phyloP scores from a whole-genome alignment of 2,329 filamentous ascomycete genomes.

The Chalara sp. region DNA sequence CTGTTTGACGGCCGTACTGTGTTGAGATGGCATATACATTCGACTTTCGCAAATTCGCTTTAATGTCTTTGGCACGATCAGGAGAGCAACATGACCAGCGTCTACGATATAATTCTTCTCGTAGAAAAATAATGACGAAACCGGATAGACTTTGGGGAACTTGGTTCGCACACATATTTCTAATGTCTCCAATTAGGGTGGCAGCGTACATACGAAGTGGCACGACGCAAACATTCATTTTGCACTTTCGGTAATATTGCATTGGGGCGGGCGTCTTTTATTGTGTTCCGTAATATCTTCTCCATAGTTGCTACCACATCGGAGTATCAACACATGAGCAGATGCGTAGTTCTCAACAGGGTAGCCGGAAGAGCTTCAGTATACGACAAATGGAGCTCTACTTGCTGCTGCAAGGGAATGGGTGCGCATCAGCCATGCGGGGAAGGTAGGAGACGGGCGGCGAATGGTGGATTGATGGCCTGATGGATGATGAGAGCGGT shows the following conservation, averaged over 20 bases:
- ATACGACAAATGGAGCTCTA: not conserved
- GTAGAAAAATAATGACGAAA: constrained; percentile 24
- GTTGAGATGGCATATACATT: constrained; percentile 23
- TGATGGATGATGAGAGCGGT: constrained; percentile 9
- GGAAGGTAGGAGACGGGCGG: constrained; percentile 2
- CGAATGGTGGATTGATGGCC: constrained; percentile 1
- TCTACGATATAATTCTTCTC: constrained; percentile 11
- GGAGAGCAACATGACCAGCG: constrained; percentile 12
- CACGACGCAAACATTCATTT: constrained; percentile 20
- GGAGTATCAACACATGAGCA: too few relatives aligned
- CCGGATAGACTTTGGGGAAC: constrained; percentile 21
- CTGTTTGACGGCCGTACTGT: constrained; percentile 15
- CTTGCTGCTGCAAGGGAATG: constrained; percentile 2
- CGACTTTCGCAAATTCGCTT: constrained; percentile 20
- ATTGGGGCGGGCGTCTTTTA: constrained; percentile 17
- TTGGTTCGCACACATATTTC: constrained; percentile 17
- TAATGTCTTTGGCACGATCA: constrained; percentile 18
- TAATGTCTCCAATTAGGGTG: constrained; percentile 9
- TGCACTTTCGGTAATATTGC: constrained; percentile 26
- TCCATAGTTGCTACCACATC: too few relatives aligned
- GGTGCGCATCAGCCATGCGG: constrained; percentile 19
- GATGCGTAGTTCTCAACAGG: too few relatives aligned
- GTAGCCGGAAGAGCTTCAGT: too few relatives aligned
- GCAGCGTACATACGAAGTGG: constrained; percentile 20
- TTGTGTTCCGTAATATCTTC: too few relatives aligned